Evolutionary conservation across 2,329 filamentous ascomycete species (phyloP), one percentile per base, ranked within the genome.

Genomic region (Aspergillus sp.): DNA sequence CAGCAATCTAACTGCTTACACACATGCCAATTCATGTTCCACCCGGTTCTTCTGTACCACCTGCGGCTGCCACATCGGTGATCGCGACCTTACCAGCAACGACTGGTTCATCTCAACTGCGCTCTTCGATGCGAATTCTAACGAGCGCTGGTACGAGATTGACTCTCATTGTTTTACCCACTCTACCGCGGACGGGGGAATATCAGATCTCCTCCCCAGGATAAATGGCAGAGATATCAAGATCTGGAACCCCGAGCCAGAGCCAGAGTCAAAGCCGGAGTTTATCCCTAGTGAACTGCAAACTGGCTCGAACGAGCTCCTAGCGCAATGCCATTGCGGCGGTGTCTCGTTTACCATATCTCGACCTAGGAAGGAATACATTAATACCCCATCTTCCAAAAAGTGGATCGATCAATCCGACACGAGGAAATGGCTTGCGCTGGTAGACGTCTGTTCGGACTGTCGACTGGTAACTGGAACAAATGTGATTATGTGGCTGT

Each of bases 281-380:
- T 11, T 9, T 11, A 3, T 11, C 9, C 27, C 27, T 2, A 9
- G 8, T 9, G 8, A 8, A 27, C 25, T 3, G 25, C 25, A 9
- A 9, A 27, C 2, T 2, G 2, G 2, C 2, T 31, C 27, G 1
- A 11, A 64, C 1, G 59, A 64, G 5, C 61, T 80, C 2, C 71
- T 69, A 12, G 77, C 72, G 1, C 64, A 73, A 48, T 81, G 79
- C 60, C 74, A 79, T 58, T 82, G 78, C 64, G 68, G 68, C 6
- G 78, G 77, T n/a, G 72, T 80, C 8, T 66, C 73, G 0, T 76
- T 81, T 64, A 73, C 56, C 55, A 73, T 81, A 52, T 63, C 71
- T 9, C 72, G 74, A 7, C 78, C 78, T 1, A 67, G 64, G 6
- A 43, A 57, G 2, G 67, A 68, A 6, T 72, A 73, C 6, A 55